Percentiles rank a stretch among this genome's conserved stretches.
Evolutionary conservation across 169 alveolate species (phyloP).

Genomic region (Cryptosporidium andersoni): DNA sequence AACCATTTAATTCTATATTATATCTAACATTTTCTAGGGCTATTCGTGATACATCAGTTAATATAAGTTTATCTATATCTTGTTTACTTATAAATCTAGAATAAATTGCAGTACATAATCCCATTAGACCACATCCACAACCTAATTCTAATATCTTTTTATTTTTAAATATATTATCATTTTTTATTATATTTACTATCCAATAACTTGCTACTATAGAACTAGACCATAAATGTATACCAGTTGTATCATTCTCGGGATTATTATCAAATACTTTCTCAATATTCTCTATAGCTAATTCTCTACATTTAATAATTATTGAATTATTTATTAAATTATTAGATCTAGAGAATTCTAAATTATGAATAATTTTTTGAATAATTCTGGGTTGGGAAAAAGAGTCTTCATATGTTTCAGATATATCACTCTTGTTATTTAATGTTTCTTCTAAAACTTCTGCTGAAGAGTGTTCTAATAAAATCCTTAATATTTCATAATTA

Average conservation of each 20-base stretch:
- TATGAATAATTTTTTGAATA: conserved; percentile 36
- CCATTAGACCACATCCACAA: conserved; percentile 68
- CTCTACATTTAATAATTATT: conserved; percentile 40
- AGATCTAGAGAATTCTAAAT: neutral
- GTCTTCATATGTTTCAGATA: neutral
- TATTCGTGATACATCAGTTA: conserved; percentile 48
- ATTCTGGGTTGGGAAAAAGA: neutral
- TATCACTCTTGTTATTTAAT: neutral
- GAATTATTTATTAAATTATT: neutral
- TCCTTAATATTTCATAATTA: conserved; percentile 21
- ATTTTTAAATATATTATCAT: conserved; percentile 6
- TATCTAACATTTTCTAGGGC: conserved; percentile 30
- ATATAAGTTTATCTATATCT: conserved; percentile 2
- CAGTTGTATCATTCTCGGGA: conserved; percentile 59
- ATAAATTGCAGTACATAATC: conserved; percentile 24
- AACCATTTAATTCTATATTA: conserved; percentile 18
- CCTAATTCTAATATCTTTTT: conserved; percentile 46
- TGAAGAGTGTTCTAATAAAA: conserved; percentile 48
- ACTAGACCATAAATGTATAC: conserved; percentile 68
- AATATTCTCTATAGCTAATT: conserved; percentile 33
- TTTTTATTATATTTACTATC: conserved; percentile 17
- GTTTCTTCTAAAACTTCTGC: conserved; percentile 34
- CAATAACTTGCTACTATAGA: conserved; percentile 60
- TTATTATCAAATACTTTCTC: conserved; percentile 39
- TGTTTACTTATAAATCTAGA: conserved; percentile 1